Conservation (phyloP, 2,329 filamentous ascomycete genomes). For the Fusarium piperis region DNA sequence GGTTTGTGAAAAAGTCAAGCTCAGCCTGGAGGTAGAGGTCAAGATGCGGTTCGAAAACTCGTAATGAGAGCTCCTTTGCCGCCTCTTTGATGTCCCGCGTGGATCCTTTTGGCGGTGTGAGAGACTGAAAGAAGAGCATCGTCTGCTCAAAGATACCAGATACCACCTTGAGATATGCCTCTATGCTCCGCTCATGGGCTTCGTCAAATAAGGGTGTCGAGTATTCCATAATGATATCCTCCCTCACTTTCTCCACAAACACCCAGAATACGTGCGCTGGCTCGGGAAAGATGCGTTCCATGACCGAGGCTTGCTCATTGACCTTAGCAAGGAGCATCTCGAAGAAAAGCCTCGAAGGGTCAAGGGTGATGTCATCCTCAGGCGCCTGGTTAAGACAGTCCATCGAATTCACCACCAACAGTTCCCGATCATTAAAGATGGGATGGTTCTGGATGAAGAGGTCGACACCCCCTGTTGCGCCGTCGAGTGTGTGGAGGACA, state of each 20-base stretch:
- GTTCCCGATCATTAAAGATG: slow-evolving; percentile 77
- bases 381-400: slow-evolving; percentile 81
- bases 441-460: slow-evolving; percentile 91
- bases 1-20: slow-evolving; percentile 81
- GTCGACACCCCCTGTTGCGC: slow-evolving; percentile 80
- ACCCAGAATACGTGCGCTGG: slow-evolving; percentile 76
- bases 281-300: slow-evolving; percentile 83
- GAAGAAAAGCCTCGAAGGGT: slow-evolving; percentile 86
- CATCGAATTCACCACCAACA: slow-evolving; percentile 73
- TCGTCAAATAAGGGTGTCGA: slow-evolving; percentile 87
- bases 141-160: slow-evolving; percentile 90
- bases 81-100: slow-evolving; percentile 69
- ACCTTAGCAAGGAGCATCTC: slow-evolving; percentile 76
- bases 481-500: slow-evolving; percentile 84
- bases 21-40: slow-evolving; percentile 94
- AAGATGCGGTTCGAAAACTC: slow-evolving; percentile 90
- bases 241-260: slow-evolving; percentile 83
- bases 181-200: slow-evolving; percentile 77
- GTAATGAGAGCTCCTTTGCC: slow-evolving; percentile 73
- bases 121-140: slow-evolving; percentile 76
- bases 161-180: slow-evolving; percentile 84
- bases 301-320: slow-evolving; percentile 83
- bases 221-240: slow-evolving; percentile 89
- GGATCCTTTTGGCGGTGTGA: slow-evolving; percentile 73
- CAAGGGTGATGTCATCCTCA: slow-evolving; percentile 75